Percentiles rank a stretch among this genome's conserved stretches.
Conservation (phyloP, 768 basidiomycete genomes). For the Lentinus brumalis region DNA sequence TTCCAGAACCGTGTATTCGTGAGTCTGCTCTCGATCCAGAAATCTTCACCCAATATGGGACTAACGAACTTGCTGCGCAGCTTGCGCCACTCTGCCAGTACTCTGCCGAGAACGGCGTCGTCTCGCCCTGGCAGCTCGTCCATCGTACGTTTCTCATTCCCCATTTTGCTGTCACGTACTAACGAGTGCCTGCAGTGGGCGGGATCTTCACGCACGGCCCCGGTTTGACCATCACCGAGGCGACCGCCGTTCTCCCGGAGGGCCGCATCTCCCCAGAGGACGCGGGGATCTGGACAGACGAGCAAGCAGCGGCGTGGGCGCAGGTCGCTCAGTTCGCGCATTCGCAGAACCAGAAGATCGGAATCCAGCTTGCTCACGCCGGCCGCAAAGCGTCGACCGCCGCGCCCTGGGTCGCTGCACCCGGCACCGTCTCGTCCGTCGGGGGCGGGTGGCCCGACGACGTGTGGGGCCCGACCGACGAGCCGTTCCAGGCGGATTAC, state of each 20-base stretch:
- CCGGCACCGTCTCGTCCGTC: slow-evolving; percentile 37
- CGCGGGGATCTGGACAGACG: no score
- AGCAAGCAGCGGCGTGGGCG: no score
- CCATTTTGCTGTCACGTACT: background rate
- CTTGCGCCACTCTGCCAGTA: slow-evolving; percentile 39
- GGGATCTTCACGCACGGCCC: slow-evolving; percentile 54
- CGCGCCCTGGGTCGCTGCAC: slow-evolving; percentile 60
- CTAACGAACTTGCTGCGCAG: slow-evolving; percentile 44
- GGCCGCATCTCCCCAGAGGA: no score
- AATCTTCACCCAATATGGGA: slow-evolving; percentile 20
- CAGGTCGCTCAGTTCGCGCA: slow-evolving; percentile 66
- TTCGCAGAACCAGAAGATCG: slow-evolving; percentile 65
- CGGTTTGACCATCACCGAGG: slow-evolving; percentile 63
- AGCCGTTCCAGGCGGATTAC: slow-evolving; percentile 41
- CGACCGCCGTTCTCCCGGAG: slow-evolving; percentile 49
- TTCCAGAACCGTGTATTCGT: slow-evolving; percentile 33
- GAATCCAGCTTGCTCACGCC: slow-evolving; percentile 74
- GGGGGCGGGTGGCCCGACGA: slow-evolving; percentile 39
- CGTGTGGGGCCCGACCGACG: slow-evolving; percentile 51
- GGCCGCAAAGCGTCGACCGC: slow-evolving; percentile 66
- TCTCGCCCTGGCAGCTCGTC: slow-evolving; percentile 58
- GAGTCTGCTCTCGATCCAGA: background rate
- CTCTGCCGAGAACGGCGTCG: slow-evolving; percentile 53
- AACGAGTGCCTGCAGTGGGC: slow-evolving; percentile 37
- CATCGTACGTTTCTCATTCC: slow-evolving; percentile 35